Base-by-base conservation (phyloP, 805 yeast species). In the Jamesozyma jinghongensis region DNA sequence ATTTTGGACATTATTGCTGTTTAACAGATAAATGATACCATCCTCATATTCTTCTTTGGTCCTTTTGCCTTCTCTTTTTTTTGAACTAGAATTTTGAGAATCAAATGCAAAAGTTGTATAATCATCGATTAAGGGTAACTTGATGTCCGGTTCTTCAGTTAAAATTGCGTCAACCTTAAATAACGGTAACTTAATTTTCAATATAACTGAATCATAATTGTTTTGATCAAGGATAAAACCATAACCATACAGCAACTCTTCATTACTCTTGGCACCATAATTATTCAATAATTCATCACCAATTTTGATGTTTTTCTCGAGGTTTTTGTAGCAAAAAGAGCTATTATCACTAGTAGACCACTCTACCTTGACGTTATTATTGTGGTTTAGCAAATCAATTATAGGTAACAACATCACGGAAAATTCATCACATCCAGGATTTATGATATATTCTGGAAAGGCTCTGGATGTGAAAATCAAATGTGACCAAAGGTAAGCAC, bases 191-290 rank as follows among this genome's bases (percentile, higher is more conserved):
- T 75, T 77, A 34, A 85, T 66, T 36, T 77, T 72, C 40, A 87
- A 68, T 3, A 82, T 80, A 2, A 80, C 71, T 1, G 75, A 64
- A 48, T 82, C 88, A 36, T 77, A 79, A 3, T 66, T 63, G 50
- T 84, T 84, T 40, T 71, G 62, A 16, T 68, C 63, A 2, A 81
- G 40, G n/a, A 56, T 57, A 49, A 61, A 61, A 5, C 66, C 66
- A 57, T 87, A 88, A 0, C 90, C 94, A 56, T 81, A 63, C 4
- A 87, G 62, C 14, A 87, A 61, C 57, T 87, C 96, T 50, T 86
- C 95, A 53, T 87, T 87, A 2, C 95, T 88, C 56, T 88, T 88
- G 22, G 82, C 80, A 2, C 96, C 97, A 57, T 87, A 87, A 61
- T 87, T 87, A 55, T 88, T 87, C 56, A 63, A 81, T 1, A 88